These are phyloP conservation scores for Fusarium solani-melongenae DNA, from an alignment of 2,329 filamentous ascomycete species.

Conservation along the genomic window DNA sequence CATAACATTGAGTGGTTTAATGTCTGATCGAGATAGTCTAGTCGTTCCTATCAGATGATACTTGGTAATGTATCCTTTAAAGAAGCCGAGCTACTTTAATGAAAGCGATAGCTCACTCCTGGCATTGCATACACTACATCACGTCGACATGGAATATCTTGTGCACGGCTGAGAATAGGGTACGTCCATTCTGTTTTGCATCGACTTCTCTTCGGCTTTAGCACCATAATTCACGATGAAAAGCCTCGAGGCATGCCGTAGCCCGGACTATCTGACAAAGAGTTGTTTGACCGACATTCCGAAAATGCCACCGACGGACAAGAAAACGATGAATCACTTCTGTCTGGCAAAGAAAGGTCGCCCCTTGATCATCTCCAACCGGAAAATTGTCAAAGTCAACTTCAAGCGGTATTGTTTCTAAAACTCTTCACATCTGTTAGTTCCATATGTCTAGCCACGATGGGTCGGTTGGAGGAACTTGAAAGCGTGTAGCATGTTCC, in stretches of 20 bases:
- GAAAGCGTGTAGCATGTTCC: no score
- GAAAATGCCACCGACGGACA: neutral
- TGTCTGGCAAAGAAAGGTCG: no score
- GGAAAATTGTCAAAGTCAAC: no score
- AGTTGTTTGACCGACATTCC: neutral
- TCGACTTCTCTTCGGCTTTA: neutral
- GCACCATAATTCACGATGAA: neutral
- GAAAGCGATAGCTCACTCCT: neutral
- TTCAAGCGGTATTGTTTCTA: no score
- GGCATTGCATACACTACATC: neutral
- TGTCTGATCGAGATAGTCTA: neutral
- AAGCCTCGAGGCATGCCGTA: neutral
- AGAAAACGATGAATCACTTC: neutral
- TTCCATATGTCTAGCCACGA: no score
- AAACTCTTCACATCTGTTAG: no score
- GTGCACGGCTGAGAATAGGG: neutral
- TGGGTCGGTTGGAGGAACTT: no score
- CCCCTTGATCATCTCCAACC: no score
- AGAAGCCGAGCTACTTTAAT: neutral
- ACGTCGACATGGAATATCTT: neutral
- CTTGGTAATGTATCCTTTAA: neutral
- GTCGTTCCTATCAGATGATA: neutral
- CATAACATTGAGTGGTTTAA: neutral
- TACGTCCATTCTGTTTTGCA: neutral
- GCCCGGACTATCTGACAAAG: neutral